Evolutionary conservation across 805 yeast genomes (phyloP).

Genomic region (Lachancea sp.): DNA sequence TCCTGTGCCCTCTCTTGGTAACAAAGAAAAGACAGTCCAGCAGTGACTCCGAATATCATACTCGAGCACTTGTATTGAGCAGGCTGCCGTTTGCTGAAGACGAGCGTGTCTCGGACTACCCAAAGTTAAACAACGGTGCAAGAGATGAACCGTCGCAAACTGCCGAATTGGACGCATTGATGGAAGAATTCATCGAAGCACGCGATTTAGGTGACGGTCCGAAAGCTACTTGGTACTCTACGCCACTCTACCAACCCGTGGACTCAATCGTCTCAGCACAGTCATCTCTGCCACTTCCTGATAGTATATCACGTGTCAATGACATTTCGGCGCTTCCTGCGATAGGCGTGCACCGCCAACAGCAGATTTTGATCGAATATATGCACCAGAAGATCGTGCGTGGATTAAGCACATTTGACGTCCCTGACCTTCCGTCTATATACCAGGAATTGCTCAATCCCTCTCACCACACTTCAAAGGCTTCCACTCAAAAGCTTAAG

Average conservation of each 20-base stretch:
- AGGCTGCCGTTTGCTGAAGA: conserved; percentile 73
- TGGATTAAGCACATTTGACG: conserved; percentile 17
- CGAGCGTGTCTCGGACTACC: conserved; percentile 53
- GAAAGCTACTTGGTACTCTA: conserved; percentile 7
- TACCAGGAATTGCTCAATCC: conserved; percentile 18
- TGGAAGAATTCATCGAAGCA: conserved; percentile 40
- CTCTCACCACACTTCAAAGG: conserved; percentile 15
- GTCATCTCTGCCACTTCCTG: conserved; percentile 20
- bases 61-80: conserved; percentile 43
- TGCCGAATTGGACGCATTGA: conserved; percentile 34
- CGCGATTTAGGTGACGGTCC: conserved; percentile 37
- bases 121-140: conserved; percentile 11
- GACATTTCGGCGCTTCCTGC: conserved; percentile 29
- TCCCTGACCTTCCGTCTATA: conserved; percentile 28
- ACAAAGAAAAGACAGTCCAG: not conserved
- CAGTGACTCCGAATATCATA: conserved; percentile 10
- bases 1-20: conserved; percentile 43
- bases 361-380: conserved; percentile 24
- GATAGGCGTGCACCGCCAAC: conserved; percentile 27
- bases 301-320: conserved; percentile 11
- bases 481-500: conserved; percentile 10
- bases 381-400: conserved; percentile 18
- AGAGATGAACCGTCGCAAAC: conserved; percentile 28
- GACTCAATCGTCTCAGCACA: not conserved
- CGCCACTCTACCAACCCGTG: conserved; percentile 5